These are phyloP conservation scores for Fraxinus greggii DNA, from an alignment of 305 asterid genomes.

Conservation along the genomic window DNA sequence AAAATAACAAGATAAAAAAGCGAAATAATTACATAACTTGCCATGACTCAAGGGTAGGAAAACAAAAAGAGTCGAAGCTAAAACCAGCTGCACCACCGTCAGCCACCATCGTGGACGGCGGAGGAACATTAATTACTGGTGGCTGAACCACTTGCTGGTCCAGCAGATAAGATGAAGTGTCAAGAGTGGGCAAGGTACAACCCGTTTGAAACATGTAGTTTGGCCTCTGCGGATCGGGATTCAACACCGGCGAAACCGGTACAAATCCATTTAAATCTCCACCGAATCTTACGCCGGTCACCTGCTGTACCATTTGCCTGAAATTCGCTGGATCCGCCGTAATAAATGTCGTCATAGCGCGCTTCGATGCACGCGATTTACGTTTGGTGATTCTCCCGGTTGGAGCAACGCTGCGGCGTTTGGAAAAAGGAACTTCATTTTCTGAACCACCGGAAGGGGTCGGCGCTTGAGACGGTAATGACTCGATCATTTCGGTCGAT, in stretches of 20 bases:
- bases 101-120: constrained; percentile 22
- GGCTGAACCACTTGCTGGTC: constrained; percentile 29
- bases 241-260: constrained; percentile 27
- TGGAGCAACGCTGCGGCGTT: constrained; percentile 38
- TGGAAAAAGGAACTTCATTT: constrained; percentile 38
- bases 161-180: constrained; percentile 52
- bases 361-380: constrained; percentile 74
- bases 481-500: constrained; percentile 37
- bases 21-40: constrained; percentile 25
- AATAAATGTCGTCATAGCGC: constrained; percentile 71
- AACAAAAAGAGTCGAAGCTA: constrained; percentile 44
- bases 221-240: constrained; percentile 44
- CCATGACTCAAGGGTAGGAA: constrained; percentile 81
- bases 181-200: constrained; percentile 51
- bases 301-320: constrained; percentile 92
- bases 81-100: constrained; percentile 35
- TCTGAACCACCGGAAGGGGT: constrained; percentile 46
- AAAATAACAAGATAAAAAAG: neutral
- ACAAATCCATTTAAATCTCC: constrained; percentile 29
- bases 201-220: constrained; percentile 24
- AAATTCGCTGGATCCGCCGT: constrained; percentile 84
- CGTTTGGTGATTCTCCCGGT: constrained; percentile 60
- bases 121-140: constrained; percentile 13
- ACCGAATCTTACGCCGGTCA: constrained; percentile 67
- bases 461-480: constrained; percentile 42